Evolutionary conservation across 345 rosid genomes (phyloP).

Genomic region (Hibiscus syriacus): DNA sequence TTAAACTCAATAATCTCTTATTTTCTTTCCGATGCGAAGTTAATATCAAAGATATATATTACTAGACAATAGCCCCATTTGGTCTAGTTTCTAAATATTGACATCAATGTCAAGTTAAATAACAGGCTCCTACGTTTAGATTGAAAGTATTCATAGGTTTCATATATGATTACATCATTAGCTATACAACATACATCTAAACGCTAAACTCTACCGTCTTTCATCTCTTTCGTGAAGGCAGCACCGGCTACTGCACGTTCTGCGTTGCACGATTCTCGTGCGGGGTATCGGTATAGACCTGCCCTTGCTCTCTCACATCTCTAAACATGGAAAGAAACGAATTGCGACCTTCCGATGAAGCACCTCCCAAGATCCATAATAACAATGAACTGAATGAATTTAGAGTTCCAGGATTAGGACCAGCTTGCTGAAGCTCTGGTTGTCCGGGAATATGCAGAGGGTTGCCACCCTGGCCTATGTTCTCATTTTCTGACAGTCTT

Average conservation of each 20-base stretch:
- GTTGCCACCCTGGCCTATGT: constrained; percentile 26
- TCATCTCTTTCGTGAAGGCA: not conserved
- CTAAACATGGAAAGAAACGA: constrained; percentile 64
- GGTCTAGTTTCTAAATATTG: no score
- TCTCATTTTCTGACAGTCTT: constrained; percentile 27
- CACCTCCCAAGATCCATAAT: constrained; percentile 94
- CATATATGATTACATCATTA: not conserved
- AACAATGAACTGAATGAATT: constrained; percentile 45
- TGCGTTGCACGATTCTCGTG: constrained; percentile 22
- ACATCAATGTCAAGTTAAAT: no score
- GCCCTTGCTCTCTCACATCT: constrained; percentile 84
- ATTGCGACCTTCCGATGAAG: constrained; percentile 79
- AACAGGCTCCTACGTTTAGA: no score
- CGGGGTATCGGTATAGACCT: constrained; percentile 35
- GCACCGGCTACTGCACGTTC: constrained; percentile 19
- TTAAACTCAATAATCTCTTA: no score
- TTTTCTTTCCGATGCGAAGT: no score
- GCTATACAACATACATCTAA: not conserved
- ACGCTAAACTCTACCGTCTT: not conserved
- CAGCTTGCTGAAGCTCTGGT: constrained; percentile 40
- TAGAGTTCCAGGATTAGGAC: constrained; percentile 55
- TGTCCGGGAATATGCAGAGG: constrained; percentile 35
- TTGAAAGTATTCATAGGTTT: not conserved
- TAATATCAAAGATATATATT: no score
- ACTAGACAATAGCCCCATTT: no score